These are phyloP conservation scores for Persicaria maculosa DNA, from an alignment of 148 eudicot genomes.

Conservation along the genomic window DNA sequence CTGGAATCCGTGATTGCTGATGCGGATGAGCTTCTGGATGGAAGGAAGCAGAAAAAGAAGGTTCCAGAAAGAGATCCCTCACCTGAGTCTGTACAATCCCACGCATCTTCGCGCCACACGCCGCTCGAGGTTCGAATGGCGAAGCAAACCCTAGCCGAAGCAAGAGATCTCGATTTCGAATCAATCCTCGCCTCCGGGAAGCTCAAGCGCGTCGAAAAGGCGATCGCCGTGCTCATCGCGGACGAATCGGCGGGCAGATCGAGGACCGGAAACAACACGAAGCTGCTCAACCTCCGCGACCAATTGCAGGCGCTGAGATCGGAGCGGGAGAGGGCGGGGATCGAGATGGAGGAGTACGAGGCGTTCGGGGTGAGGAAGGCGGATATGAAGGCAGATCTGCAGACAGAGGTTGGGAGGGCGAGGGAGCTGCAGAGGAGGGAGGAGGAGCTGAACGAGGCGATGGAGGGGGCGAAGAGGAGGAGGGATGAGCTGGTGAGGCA, in stretches of 20 bases:
- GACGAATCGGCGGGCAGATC: constrained; percentile 11
- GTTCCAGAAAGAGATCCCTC: not conserved
- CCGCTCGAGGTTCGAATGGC: constrained; percentile 35
- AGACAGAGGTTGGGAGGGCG: constrained; percentile 28
- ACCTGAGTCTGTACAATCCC: not conserved
- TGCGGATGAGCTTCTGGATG: constrained; percentile 23
- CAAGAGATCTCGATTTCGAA: constrained; percentile 16
- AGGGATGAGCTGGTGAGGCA: constrained; percentile 18
- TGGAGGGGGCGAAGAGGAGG: constrained; percentile 20
- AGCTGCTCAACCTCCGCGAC: constrained; percentile 10
- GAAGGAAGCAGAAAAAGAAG: not conserved
- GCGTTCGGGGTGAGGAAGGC: constrained; percentile 14
- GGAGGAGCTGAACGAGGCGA: constrained; percentile 18
- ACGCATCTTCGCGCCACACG: not conserved
- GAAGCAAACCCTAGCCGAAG: constrained; percentile 30
- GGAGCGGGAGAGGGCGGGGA: constrained; percentile 21
- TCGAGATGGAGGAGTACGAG: constrained; percentile 19
- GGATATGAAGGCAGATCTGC: constrained; percentile 23
- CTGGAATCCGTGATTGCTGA: constrained; percentile 31
- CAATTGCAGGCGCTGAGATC: constrained; percentile 19
- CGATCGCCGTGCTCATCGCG: constrained; percentile 19
- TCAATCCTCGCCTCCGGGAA: constrained; percentile 17
- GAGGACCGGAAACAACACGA: not conserved
- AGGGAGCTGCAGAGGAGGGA: constrained; percentile 30
- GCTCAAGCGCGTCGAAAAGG: constrained; percentile 24